Percentiles rank a stretch among this genome's conserved stretches.
phyloP scores from a whole-genome alignment of 768 basidiomycete species.

The Amanita thiersii region DNA sequence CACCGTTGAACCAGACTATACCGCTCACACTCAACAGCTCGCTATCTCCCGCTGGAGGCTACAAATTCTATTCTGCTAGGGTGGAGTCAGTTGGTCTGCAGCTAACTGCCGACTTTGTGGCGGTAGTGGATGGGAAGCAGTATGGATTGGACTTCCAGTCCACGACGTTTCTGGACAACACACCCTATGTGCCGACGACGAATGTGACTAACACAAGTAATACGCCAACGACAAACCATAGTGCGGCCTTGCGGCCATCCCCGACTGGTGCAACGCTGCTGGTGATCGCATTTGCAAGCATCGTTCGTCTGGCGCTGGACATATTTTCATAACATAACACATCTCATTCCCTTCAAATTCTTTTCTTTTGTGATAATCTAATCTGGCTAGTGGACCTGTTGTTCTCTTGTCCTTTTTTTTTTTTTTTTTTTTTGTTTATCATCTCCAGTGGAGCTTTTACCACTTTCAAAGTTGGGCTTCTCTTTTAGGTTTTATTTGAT shows the following conservation, averaged over 20 bases:
- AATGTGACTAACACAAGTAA: constrained; percentile 4
- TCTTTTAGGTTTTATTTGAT: background rate
- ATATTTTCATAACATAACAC: too few relatives aligned
- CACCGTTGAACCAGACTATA: constrained; percentile 19
- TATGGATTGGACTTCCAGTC: constrained; percentile 22
- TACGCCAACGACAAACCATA: background rate
- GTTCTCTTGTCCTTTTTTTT: too few relatives aligned
- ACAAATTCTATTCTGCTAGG: constrained; percentile 20
- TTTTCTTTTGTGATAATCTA: too few relatives aligned
- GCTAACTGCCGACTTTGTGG: constrained; percentile 22
- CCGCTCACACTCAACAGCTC: constrained; percentile 18
- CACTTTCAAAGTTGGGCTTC: too few relatives aligned
- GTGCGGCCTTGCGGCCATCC: background rate
- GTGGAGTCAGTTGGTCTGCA: constrained; percentile 21
- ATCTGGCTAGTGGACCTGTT: too few relatives aligned
- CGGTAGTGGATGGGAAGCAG: constrained; percentile 17
- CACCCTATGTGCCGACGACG: constrained; percentile 15
- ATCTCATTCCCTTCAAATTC: too few relatives aligned
- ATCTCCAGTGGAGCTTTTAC: constrained; percentile 1
- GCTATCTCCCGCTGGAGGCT: constrained; percentile 18
- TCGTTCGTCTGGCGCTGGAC: too few relatives aligned
- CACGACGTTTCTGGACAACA: constrained; percentile 19
- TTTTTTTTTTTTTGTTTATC: background rate
- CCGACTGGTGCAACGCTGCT: background rate
- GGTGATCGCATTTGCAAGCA: too few relatives aligned